phyloP scores from a whole-genome alignment of 192 early-diverging fungal genomes.

The Coemansia sp. region DNA sequence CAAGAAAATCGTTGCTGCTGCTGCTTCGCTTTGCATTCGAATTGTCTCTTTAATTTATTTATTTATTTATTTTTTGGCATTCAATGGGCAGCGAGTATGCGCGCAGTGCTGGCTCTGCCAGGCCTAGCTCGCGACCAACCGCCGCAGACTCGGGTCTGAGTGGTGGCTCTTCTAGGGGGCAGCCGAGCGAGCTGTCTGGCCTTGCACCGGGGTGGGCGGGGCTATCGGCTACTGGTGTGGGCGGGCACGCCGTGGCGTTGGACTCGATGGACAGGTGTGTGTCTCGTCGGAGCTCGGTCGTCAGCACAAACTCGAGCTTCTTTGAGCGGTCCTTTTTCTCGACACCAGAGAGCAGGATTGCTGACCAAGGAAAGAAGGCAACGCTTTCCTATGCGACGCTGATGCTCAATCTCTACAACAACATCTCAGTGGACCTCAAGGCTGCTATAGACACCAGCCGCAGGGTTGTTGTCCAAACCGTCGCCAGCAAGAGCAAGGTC shows the following conservation, averaged over 20 bases:
- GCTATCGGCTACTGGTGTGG: background rate
- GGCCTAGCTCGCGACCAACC: background rate
- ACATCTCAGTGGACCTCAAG: conserved; percentile 46
- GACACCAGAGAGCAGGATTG: conserved; percentile 45
- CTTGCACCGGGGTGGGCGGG: conserved; percentile 3
- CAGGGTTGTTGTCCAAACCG: conserved; percentile 40
- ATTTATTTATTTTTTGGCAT: background rate
- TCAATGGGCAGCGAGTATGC: background rate
- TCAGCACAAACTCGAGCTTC: conserved; percentile 53
- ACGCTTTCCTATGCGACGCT: conserved; percentile 49
- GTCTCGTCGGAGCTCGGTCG: conserved; percentile 49
- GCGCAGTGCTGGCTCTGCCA: background rate
- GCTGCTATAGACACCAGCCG: conserved; percentile 34
- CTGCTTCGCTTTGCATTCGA: background rate
- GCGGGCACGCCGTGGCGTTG: background rate
- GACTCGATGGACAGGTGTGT: conserved; percentile 24
- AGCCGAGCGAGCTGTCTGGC: background rate
- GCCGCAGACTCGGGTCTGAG: background rate
- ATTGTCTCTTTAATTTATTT: background rate
- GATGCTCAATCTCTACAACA: conserved; percentile 53
- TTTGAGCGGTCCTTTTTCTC: conserved; percentile 53
- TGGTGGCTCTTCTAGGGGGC: background rate
- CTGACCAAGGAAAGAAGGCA: conserved; percentile 34
- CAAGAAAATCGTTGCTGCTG: no score
- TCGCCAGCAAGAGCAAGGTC: conserved; percentile 26